These are phyloP conservation scores for Trichophyton rubrum DNA, from an alignment of 2,329 filamentous ascomycete species.

Conservation along the genomic window DNA sequence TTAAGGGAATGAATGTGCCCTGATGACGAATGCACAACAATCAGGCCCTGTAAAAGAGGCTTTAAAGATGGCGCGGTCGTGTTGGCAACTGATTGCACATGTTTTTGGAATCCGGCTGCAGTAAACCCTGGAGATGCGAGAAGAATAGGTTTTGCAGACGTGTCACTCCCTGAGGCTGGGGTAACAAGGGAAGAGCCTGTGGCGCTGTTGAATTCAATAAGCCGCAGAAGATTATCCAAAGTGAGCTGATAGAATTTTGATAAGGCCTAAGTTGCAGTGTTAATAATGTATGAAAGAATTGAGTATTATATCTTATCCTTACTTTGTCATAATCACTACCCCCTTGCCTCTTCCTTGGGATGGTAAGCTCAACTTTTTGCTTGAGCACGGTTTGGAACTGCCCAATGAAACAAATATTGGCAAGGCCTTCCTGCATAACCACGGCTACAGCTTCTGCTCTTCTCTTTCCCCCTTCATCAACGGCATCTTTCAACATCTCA, in stretches of 20 bases:
- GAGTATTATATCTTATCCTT: constrained; percentile 3
- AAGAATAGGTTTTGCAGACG: constrained; percentile 51
- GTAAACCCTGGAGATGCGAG: constrained; percentile 84
- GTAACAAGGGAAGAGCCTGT: constrained; percentile 27
- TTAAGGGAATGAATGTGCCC: constrained; percentile 78
- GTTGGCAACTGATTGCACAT: constrained; percentile 50
- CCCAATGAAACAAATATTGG: constrained; percentile 41
- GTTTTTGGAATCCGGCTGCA: constrained; percentile 66
- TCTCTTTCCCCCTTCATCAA: constrained; percentile 55
- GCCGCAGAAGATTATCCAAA: constrained; percentile 60
- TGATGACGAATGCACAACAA: constrained; percentile 70
- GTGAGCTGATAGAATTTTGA: constrained; percentile 66
- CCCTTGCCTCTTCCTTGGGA: constrained; percentile 37
- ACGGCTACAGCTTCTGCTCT: constrained; percentile 77
- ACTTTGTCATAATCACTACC: constrained; percentile 40
- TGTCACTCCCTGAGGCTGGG: constrained; percentile 25
- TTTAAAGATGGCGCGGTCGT: constrained; percentile 49
- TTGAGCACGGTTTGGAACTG: constrained; percentile 39
- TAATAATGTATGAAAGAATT: background rate
- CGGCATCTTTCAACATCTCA: constrained; percentile 63
- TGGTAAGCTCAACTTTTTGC: constrained; percentile 37
- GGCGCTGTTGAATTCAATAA: constrained; percentile 55
- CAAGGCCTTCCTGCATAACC: constrained; percentile 69
- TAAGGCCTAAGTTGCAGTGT: constrained; percentile 43
- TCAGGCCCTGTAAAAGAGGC: constrained; percentile 50